Percentiles rank a stretch among this genome's conserved stretches.
phyloP scores from a whole-genome alignment of 2,329 filamentous ascomycete genomes.

The Penicillium sp. region DNA sequence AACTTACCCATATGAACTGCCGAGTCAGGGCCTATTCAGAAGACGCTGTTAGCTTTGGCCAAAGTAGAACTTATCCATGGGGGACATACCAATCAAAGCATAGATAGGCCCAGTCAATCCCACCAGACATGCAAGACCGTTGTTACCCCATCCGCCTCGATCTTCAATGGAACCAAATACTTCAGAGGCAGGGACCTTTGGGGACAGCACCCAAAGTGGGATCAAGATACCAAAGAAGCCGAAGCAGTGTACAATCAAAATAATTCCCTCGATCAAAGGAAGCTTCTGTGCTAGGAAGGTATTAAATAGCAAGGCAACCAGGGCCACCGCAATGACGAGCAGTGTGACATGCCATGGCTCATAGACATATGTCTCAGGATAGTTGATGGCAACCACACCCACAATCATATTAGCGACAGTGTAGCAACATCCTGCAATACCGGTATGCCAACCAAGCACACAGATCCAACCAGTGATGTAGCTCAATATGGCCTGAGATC shows the following conservation, averaged over 20 bases:
- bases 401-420: constrained; percentile 11
- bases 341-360: constrained; percentile 55
- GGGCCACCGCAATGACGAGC: constrained; percentile 48
- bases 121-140: constrained; percentile 48
- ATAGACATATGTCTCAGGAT: constrained; percentile 20
- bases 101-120: constrained; percentile 48
- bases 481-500: constrained; percentile 51
- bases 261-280: constrained; percentile 48
- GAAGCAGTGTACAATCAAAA: constrained; percentile 51
- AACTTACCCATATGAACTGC: constrained; percentile 55
- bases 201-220: constrained; percentile 50
- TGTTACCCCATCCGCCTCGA: constrained; percentile 48
- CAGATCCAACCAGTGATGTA: constrained; percentile 56
- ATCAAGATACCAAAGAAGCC: constrained; percentile 53
- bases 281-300: constrained; percentile 49
- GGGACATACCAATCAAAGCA: neutral
- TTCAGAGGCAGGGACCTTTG: constrained; percentile 42
- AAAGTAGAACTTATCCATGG: neutral
- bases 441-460: constrained; percentile 51
- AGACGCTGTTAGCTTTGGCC: neutral
- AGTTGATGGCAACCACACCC: constrained; percentile 5
- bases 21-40: constrained; percentile 47
- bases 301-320: constrained; percentile 51
- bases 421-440: constrained; percentile 10
- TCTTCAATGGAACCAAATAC: constrained; percentile 52